Percentiles rank a stretch among this genome's conserved stretches.
These are phyloP conservation scores for Morella rubra DNA, from an alignment of 306 rosid species.

Conservation along the genomic window DNA sequence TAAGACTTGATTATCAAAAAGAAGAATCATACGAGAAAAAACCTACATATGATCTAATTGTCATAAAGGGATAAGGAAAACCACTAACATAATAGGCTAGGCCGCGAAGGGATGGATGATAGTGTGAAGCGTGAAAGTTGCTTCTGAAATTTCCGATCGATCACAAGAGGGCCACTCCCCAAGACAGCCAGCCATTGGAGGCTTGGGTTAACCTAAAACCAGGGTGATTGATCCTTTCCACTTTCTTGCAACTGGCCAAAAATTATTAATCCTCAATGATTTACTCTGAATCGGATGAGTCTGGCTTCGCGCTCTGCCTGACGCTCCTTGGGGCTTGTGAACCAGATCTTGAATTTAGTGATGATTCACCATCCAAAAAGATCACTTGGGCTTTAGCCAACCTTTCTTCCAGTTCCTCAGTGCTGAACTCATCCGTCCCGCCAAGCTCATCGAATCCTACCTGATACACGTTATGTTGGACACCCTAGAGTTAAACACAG, in stretches of 20 bases:
- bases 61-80: no score
- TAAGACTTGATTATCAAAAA: no score
- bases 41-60: no score
- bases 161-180: not conserved
- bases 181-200: not conserved
- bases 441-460: conserved; percentile 98
- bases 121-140: no score
- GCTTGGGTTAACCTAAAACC: no score
- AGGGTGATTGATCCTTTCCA: not conserved
- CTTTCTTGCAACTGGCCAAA: not conserved
- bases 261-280: not conserved
- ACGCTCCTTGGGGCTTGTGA: conserved; percentile 58
- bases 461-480: conserved; percentile 38
- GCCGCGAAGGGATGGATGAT: no score
- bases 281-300: conserved; percentile 89
- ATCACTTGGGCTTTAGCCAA: conserved; percentile 85
- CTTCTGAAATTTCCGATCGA: not conserved
- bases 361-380: conserved; percentile 78
- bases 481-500: conserved; percentile 1
- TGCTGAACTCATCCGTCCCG: conserved; percentile 88
- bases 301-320: conserved; percentile 58
- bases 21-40: no score
- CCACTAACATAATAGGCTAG: no score
- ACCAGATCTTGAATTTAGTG: conserved; percentile 47
- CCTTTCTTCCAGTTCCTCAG: conserved; percentile 87